Base-by-base conservation (phyloP, 441 rosid species). In the Biscutella laevigata region DNA sequence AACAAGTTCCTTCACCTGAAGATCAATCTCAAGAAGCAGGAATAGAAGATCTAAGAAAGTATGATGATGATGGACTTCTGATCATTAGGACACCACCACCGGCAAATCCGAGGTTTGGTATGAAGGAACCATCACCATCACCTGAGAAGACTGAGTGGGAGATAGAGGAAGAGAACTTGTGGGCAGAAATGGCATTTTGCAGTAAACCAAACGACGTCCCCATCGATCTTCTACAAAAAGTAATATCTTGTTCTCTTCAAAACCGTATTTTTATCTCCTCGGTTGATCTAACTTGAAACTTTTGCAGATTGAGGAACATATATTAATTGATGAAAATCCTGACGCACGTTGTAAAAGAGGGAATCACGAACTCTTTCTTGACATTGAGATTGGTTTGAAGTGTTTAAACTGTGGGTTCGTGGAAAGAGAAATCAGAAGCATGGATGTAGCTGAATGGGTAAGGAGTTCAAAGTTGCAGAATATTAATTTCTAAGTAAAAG, bases 381-480 rank as follows among this genome's bases (percentile, higher is more conserved):
- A 87, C 20, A 74, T 80, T 13, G 84, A 87, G 59, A 60, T 73
- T 28, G 96, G 96, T 17, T 1, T 69, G 34, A 38, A 22, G 6
- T 87, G 96, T 70, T 62, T 39, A 15, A 37, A 33, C 38, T 87
- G 95, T 50, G 25, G 59, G 11, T 55, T 42, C 9, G 67, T 87
- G 10, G 15, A 61, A 26, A 12, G n/a, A 14, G 92, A 86, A 70
- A 77, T 82, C 35, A 64, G 51, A 62, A 40, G 70, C 62, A 20
- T 56, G 32, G 65, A 66, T 29, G 44, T 50, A 1, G 39, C 75
- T 10, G 64, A 81, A 28, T 75, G 82, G 64, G 96, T 84, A 63
- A 80, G 86, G 37, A 36, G 35, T 28, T 24, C 3, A 7, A 35
- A 35, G 19, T 17, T 35, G 12, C 39, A 13, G 4, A 13, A 1